A percentile compares a stretch with the other conserved stretches of the same genome.
phyloP scores from a whole-genome alignment of 345 rosid species.

The Salix caprea region DNA sequence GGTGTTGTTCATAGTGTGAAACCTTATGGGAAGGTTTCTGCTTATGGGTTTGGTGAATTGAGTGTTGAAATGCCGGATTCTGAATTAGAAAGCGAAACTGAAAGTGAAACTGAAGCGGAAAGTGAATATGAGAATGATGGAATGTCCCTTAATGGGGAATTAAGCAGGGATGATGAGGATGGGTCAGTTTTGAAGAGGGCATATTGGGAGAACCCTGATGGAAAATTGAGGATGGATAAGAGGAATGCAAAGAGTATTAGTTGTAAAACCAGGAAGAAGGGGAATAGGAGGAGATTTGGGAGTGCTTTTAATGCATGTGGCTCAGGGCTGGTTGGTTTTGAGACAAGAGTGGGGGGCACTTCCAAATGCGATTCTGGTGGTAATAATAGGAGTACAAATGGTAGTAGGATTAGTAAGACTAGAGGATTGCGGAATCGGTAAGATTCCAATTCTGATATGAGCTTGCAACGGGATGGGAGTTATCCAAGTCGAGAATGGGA shows the following conservation, averaged over 20 bases:
- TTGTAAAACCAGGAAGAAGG: slow-evolving; percentile 5
- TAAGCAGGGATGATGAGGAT: neutral
- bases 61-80: neutral
- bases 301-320: neutral
- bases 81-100: slow-evolving; percentile 1
- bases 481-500: slow-evolving; percentile 21
- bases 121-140: neutral
- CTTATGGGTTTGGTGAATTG: slow-evolving; percentile 12
- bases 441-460: slow-evolving; percentile 33
- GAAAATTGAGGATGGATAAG: neutral
- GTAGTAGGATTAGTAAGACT: neutral
- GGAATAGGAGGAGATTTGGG: neutral
- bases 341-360: neutral
- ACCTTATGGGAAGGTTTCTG: slow-evolving; percentile 40
- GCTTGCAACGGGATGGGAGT: slow-evolving; percentile 35
- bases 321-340: slow-evolving; percentile 8
- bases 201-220: neutral
- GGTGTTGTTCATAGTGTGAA: slow-evolving; percentile 79
- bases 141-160: neutral
- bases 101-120: neutral
- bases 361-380: neutral
- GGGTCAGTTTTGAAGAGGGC: neutral
- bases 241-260: neutral
- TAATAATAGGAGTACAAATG: neutral
- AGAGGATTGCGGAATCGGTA: neutral